Evolutionary conservation across 176 grass and related monocot species (phyloP).

Genomic region (Lolium rigidum): DNA sequence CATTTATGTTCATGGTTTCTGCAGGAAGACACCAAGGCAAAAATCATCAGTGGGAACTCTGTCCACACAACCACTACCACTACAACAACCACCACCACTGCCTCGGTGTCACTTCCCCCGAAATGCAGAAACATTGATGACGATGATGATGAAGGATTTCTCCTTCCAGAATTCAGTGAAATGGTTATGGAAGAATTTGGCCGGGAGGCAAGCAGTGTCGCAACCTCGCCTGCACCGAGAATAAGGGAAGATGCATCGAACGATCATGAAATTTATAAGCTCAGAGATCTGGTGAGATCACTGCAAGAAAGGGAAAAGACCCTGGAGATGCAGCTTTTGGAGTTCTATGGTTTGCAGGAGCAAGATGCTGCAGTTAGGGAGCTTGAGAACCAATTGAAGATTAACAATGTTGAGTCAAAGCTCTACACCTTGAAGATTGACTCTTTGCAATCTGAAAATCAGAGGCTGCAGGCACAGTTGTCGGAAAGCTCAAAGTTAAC

Average conservation of each 20-base stretch:
- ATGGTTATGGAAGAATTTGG: constrained; percentile 71
- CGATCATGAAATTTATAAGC: constrained; percentile 67
- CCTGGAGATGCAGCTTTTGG: constrained; percentile 70
- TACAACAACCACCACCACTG: constrained; percentile 48
- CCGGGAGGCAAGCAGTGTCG: constrained; percentile 39
- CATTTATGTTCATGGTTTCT: constrained; percentile 25
- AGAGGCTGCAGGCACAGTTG: constrained; percentile 61
- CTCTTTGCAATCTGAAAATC: constrained; percentile 83
- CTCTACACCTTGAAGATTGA: constrained; percentile 76
- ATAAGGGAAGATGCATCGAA: constrained; percentile 51
- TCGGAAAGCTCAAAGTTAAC: constrained; percentile 52
- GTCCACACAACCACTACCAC: constrained; percentile 54
- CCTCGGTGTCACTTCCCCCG: constrained; percentile 47
- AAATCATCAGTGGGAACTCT: constrained; percentile 63
- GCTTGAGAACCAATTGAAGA: constrained; percentile 87
- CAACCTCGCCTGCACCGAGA: constrained; percentile 36
- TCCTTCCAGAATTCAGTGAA: constrained; percentile 85
- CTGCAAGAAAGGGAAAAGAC: constrained; percentile 82
- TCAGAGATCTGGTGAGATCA: constrained; percentile 79
- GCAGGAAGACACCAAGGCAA: constrained; percentile 66
- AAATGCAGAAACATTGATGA: constrained; percentile 54
- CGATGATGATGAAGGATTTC: constrained; percentile 63
- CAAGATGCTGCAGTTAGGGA: constrained; percentile 68
- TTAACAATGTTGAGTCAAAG: constrained; percentile 78
- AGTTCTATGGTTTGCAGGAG: constrained; percentile 75